Conservation (phyloP, 2,329 filamentous ascomycete genomes). For the Chaetomium sp. region DNA sequence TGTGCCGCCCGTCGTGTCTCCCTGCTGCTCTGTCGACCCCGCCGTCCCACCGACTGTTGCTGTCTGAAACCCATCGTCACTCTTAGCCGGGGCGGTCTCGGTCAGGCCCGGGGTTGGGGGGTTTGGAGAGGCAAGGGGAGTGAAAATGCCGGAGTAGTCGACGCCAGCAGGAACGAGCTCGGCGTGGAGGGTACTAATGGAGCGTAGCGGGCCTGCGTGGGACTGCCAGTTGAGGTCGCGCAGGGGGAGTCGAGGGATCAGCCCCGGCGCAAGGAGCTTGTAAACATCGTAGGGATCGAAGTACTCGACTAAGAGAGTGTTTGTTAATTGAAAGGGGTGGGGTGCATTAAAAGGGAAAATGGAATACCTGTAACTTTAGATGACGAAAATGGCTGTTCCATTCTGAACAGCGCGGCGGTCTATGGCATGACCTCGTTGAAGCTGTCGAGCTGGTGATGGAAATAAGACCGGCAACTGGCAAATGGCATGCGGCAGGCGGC, state of each 20-base stretch:
- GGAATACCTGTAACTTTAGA: constrained; percentile 73
- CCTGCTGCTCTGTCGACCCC: constrained; percentile 45
- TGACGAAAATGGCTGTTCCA: constrained; percentile 69
- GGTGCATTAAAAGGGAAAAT: constrained; percentile 12
- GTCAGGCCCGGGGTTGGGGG: constrained; percentile 36
- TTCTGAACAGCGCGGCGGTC: constrained; percentile 46
- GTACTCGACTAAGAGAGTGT: constrained; percentile 74
- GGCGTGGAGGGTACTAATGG: constrained; percentile 89
- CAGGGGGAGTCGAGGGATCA: constrained; percentile 78
- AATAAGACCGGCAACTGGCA: not conserved
- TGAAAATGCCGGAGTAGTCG: constrained; percentile 46
- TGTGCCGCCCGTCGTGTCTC: constrained; percentile 42
- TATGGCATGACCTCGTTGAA: constrained; percentile 37
- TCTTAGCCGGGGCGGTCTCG: constrained; percentile 39
- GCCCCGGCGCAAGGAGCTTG: constrained; percentile 74
- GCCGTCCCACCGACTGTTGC: constrained; percentile 52
- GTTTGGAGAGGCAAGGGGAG: constrained; percentile 42
- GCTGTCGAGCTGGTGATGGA: not conserved
- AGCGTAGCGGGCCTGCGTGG: constrained; percentile 83
- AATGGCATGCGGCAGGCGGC: not conserved
- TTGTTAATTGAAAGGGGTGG: constrained; percentile 18
- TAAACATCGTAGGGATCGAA: constrained; percentile 91
- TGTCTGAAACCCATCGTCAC: constrained; percentile 64
- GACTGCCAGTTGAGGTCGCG: constrained; percentile 97
- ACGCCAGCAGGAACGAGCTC: constrained; percentile 72